Evolutionary conservation across 192 early-diverging fungal genomes (phyloP).

Genomic region (Coemansia sp.): DNA sequence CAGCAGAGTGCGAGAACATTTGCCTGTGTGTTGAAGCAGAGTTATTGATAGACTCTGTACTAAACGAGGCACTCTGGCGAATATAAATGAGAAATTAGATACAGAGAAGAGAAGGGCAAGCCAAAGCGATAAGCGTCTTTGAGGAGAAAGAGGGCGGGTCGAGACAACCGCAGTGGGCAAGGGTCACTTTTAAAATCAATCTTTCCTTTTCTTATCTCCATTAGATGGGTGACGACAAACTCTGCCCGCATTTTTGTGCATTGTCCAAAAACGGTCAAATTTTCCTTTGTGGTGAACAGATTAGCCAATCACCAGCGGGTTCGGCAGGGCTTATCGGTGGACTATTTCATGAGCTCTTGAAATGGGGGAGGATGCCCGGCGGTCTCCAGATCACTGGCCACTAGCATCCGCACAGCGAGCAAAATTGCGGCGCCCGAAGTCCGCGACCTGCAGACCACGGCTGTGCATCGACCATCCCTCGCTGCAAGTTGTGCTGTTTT

Average conservation of each 20-base stretch:
- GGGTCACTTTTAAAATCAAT: not conserved
- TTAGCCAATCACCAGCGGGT: not conserved
- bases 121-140: no score
- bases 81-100: no score
- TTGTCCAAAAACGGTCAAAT: not conserved
- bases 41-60: no score
- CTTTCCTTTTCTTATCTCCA: not conserved
- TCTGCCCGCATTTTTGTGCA: not conserved
- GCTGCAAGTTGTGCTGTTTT: not conserved
- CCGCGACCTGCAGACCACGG: constrained; percentile 19
- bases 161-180: not conserved
- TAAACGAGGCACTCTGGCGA: no score
- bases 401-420: not conserved
- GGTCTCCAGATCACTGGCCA: no score
- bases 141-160: no score
- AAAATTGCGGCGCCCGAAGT: not conserved
- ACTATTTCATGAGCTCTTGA: not conserved
- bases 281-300: not conserved
- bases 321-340: not conserved
- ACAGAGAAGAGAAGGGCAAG: no score
- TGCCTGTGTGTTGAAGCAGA: no score
- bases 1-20: no score
- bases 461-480: not conserved
- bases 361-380: no score
- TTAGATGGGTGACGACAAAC: not conserved